Evolutionary conservation across 306 rosid species (phyloP).

Genomic region (Dryas drummondii): DNA sequence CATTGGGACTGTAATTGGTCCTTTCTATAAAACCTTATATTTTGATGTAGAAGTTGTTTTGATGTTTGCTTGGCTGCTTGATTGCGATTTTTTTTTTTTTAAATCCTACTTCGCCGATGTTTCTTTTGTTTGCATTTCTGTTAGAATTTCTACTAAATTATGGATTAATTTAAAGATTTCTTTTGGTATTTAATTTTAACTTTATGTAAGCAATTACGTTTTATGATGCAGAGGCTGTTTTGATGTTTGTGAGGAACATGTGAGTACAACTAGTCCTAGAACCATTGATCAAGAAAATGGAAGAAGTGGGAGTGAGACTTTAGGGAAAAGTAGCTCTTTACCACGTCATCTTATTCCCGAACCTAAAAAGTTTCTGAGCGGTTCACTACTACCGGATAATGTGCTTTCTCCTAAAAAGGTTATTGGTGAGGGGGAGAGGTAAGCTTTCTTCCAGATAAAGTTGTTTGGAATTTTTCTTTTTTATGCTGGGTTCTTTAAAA

Average conservation of each 20-base stretch:
- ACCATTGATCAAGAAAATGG: constrained; percentile 52
- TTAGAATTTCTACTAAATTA: neutral
- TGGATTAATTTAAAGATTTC: neutral
- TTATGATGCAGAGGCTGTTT: constrained; percentile 71
- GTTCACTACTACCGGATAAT: constrained; percentile 55
- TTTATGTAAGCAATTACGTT: constrained; percentile 14
- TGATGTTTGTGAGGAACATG: constrained; percentile 63
- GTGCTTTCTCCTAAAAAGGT: constrained; percentile 46
- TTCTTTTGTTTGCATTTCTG: neutral
- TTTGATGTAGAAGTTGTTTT: neutral
- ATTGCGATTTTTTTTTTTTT: neutral
- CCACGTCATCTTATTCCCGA: constrained; percentile 38
- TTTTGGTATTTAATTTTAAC: constrained; percentile 6
- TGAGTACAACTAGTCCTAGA: constrained; percentile 51
- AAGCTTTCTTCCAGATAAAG: constrained; percentile 16
- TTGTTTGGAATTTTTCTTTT: neutral
- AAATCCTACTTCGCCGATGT: neutral
- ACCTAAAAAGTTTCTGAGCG: constrained; percentile 53
- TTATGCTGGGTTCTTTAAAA: constrained; percentile 11
- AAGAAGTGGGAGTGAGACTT: constrained; percentile 48
- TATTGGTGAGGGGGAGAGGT: constrained; percentile 65
- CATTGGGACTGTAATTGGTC: neutral
- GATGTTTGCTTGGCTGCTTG: neutral
- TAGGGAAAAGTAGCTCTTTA: constrained; percentile 46
- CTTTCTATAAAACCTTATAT: neutral